A percentile compares a stretch with the other conserved stretches of the same genome.
phyloP scores from a whole-genome alignment of 2,329 filamentous ascomycete genomes.

The Colletotrichum sp. region DNA sequence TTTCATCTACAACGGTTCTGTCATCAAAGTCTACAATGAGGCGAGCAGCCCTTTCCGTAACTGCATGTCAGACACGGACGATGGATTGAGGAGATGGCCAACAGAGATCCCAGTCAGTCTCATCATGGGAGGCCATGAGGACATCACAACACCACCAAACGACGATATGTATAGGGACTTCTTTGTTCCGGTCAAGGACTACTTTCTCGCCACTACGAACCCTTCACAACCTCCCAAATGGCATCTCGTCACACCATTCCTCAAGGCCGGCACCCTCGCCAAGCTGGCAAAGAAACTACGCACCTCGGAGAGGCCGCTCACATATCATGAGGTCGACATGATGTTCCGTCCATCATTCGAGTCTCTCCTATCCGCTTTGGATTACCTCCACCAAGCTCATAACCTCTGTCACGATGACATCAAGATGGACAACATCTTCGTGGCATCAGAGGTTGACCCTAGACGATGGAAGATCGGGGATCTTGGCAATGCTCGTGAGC shows the following conservation, averaged over 20 bases:
- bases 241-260: conserved; percentile 33
- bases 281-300: conserved; percentile 28
- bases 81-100: conserved; percentile 28
- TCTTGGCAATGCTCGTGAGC: conserved; percentile 35
- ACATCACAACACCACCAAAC: not conserved
- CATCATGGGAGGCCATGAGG: conserved; percentile 28
- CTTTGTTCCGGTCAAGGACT: conserved; percentile 35
- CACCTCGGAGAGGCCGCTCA: conserved; percentile 8
- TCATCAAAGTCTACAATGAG: conserved; percentile 34
- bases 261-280: conserved; percentile 28
- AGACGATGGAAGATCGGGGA: conserved; percentile 35
- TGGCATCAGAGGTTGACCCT: conserved; percentile 17
- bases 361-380: conserved; percentile 29
- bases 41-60: conserved; percentile 33
- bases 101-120: conserved; percentile 35
- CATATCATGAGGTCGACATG: conserved; percentile 31
- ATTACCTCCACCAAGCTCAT: conserved; percentile 27
- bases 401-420: conserved; percentile 37
- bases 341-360: conserved; percentile 33
- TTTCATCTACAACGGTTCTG: conserved; percentile 30
- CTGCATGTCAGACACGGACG: conserved; percentile 26
- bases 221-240: conserved; percentile 21
- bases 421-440: conserved; percentile 36
- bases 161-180: conserved; percentile 1
- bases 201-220: conserved; percentile 28